Evolutionary conservation across 306 rosid species (phyloP).

Genomic region (cucumber (Cucumis sativus)): Cucumber_9930_V3 NC_026659.2:28306001-28306500

Average conservation of each 20-base stretch:
- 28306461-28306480: neutral
- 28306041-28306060: neutral
- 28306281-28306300: neutral
- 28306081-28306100: neutral
- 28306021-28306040: neutral
- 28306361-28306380: neutral
- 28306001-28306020: neutral
- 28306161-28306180: neutral
- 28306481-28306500: constrained; percentile 3
- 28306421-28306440: neutral
- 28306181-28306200: neutral
- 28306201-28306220: neutral
- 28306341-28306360: neutral
- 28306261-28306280: neutral
- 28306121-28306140: neutral
- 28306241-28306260: neutral
- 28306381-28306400: neutral
- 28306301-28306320: neutral
- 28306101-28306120: neutral
- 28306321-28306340: neutral
- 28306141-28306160: neutral
- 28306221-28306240: neutral
- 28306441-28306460: neutral
- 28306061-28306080: neutral
- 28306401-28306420: neutral